Evolutionary conservation across 208 protist genomes (phyloP), one percentile per base, ranked within the genome.

Genomic region (Wallacemonas collosoma): DNA sequence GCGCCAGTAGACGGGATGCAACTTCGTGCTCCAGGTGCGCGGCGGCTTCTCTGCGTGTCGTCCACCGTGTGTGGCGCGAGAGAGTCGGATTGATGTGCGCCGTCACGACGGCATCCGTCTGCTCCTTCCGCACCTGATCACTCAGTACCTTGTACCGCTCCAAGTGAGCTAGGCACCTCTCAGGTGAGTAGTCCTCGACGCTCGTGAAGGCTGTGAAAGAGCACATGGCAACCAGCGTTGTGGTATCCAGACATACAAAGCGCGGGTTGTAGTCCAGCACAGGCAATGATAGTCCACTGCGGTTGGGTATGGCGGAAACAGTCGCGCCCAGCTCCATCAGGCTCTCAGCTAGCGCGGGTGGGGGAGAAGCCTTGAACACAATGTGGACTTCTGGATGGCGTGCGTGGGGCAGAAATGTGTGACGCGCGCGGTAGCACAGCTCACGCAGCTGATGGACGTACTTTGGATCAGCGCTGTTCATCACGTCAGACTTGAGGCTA

Each of bases 191-290:
- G 7, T 66, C 64, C 41, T 75, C 75, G 6, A 14, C 41, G 41
- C 68, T 63, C 15, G 38, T 48, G 66, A 79, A 91, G 75, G 84
- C 89, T n/a, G 84, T 80, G 39, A 90, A 80, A 15, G 86, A 88
- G 73, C 84, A 90, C n/a, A 94, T 47, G 6, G 83, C 81, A 14
- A 94, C 84, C n/a, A 94, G 68, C 6, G 86, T 83, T 1, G 89
- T 94, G 12, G 84, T 90, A 68, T 94, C 89, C 36, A 94, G 75
- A 76, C 84, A 90, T 9, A 94, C 55, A 65, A 90, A 79, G 17
- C 26, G 35, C 2, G 77, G 65, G 5, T 70, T 65, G 38, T 26
- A 40, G 9, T 63, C 61, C 36, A 40, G 15, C 60, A 67, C 66
- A 8, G 35, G 40, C 1, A 50, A 39, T 12, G 58, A 62, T 5